phyloP scores from a whole-genome alignment of 2,329 filamentous ascomycete genomes.

The Aplosporella prunicola region DNA sequence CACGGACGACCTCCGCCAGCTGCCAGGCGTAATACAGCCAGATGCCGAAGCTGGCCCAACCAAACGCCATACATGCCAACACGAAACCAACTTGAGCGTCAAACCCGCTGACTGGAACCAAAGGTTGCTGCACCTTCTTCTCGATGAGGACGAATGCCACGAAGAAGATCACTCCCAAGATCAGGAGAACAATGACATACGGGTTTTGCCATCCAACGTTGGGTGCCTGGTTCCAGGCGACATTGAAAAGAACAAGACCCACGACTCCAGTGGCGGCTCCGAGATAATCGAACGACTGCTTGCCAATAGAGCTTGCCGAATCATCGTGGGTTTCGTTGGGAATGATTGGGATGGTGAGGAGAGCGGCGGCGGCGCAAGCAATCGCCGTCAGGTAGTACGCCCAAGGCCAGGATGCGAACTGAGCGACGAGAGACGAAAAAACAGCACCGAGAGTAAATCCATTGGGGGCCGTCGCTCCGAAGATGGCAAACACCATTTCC shows the following conservation, averaged over 20 bases:
- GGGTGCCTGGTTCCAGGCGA: constrained; percentile 58
- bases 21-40: constrained; percentile 25
- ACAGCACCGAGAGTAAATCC: constrained; percentile 34
- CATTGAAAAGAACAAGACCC: constrained; percentile 53
- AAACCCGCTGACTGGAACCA: constrained; percentile 48
- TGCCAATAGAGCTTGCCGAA: constrained; percentile 12
- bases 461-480: constrained; percentile 41
- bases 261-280: constrained; percentile 43
- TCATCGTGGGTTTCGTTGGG: constrained; percentile 22
- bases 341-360: constrained; percentile 31
- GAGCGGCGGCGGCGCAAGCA: constrained; percentile 28
- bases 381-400: constrained; percentile 39
- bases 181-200: constrained; percentile 48
- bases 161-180: constrained; percentile 48
- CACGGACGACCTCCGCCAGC: constrained; percentile 20
- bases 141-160: constrained; percentile 47
- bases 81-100: constrained; percentile 46
- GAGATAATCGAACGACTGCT: constrained; percentile 31
- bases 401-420: constrained; percentile 45
- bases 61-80: constrained; percentile 42
- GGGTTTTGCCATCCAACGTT: constrained; percentile 49
- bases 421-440: constrained; percentile 32
- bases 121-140: constrained; percentile 36
- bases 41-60: constrained; percentile 27
- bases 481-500: constrained; percentile 49